Base-by-base conservation (phyloP, 768 basidiomycete species). In the Lentinula boryana region DNA sequence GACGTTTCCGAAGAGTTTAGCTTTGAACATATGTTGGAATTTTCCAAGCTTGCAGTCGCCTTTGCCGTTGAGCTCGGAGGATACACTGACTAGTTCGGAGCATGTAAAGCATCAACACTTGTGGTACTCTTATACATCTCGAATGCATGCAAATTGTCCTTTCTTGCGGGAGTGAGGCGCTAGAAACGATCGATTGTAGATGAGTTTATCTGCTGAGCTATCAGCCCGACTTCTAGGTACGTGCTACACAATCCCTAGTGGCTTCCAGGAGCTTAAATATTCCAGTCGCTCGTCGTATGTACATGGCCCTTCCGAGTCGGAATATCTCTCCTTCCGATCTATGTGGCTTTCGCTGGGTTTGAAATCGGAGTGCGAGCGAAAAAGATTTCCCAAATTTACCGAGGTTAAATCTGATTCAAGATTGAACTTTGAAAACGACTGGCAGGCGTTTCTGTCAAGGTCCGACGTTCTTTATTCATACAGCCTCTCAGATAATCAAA, bases 1-100 rank as follows among this genome's bases (percentile, higher is more conserved):
- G 91, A 95, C 69, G 79, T 91, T 62, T 92, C 92, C 10, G 76
- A 84, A 21, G 95, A 96, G 71, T 97, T 97, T 74, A 90, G 87
- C 68, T 98, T 96, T 71, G 73, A 77, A 5, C 95, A 98, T 71
- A 93, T 95, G 91, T 67, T 89, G 60, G 87, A 93, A 73, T 93
- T 93, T 73, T 89, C 89, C 54, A 93, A 93, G 76, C 76, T 93
- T 57, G 88, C 87, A 40, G 85, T 89, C 31, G 90, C 88, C 1
- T 90, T 88, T 69, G 89, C 84, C 9, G 81, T 92, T 63, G 91
- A 93, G 70, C 79, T 93, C 33, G 84, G 84, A 76, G 73, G 85
- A 73, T 74, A 72, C 67, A 71, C 72, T 32, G 65, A 72, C 38
- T 72, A 73, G 61, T 38, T 51, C 40, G 23, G 23, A 38, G 16